Evolutionary conservation across 495 filamentous ascomycete species (phyloP).

Genomic region (Articulospora tetracladia): DNA sequence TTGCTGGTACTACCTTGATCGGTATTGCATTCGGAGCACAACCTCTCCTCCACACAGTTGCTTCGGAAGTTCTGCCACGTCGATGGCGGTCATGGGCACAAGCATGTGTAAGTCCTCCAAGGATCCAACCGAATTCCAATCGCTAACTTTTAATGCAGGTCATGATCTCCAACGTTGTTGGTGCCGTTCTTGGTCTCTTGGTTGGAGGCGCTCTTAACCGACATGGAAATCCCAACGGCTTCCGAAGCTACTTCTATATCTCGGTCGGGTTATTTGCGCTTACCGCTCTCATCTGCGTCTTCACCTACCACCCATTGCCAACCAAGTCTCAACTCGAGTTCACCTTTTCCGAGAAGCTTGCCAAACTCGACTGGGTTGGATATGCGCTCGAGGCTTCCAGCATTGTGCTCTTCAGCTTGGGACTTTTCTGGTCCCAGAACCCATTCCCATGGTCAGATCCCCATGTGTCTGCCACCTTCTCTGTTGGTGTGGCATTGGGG

Average conservation of each 20-base stretch:
- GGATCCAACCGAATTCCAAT: no score
- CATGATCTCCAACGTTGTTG: constrained; percentile 24
- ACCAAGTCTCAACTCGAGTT: constrained; percentile 9
- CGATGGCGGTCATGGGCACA: constrained; percentile 28
- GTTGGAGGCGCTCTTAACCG: constrained; percentile 27
- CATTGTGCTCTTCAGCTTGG: constrained; percentile 29
- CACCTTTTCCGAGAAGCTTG: constrained; percentile 27
- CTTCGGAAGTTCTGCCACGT: constrained; percentile 32
- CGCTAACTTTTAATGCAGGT: no score
- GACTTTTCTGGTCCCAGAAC: constrained; percentile 32
- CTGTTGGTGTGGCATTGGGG: constrained; percentile 23
- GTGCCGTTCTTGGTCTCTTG: constrained; percentile 13
- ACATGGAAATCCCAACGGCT: constrained; percentile 24
- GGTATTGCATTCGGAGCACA: constrained; percentile 31
- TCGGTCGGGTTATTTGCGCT: constrained; percentile 18
- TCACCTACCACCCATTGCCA: constrained; percentile 27
- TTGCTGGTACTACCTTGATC: constrained; percentile 29
- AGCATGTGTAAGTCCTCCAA: no score
- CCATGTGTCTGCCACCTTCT: constrained; percentile 29
- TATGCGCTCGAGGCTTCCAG: constrained; percentile 27
- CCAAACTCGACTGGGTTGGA: constrained; percentile 33
- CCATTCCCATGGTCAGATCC: constrained; percentile 31
- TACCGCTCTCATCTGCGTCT: constrained; percentile 18
- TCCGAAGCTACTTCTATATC: constrained; percentile 31
- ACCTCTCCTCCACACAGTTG: constrained; percentile 31